Evolutionary conservation across 2,329 filamentous ascomycete genomes (phyloP).

Genomic region (Stemphylium vesicarium): DNA sequence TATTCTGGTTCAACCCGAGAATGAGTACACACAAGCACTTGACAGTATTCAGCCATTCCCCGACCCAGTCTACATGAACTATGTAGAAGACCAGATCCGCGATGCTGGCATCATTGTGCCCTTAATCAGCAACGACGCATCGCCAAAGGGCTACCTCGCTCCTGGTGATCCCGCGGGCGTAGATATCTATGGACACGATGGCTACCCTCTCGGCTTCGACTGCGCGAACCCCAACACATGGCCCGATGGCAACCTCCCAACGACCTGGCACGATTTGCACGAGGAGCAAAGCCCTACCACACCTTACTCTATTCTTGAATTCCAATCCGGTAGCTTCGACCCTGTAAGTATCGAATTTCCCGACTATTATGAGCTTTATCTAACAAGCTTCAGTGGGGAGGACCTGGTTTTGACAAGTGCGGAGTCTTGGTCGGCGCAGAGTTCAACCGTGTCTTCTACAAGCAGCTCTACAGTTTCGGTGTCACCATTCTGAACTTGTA

Average conservation of each 20-base stretch:
- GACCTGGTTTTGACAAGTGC: conserved; percentile 72
- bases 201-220: conserved; percentile 65
- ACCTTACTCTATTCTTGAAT: conserved; percentile 70
- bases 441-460: conserved; percentile 79
- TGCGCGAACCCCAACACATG: conserved; percentile 68
- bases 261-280: conserved; percentile 62
- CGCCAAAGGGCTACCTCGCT: conserved; percentile 65
- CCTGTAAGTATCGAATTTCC: conserved; percentile 42
- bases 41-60: conserved; percentile 63
- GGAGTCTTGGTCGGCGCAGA: conserved; percentile 71
- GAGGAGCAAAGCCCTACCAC: conserved; percentile 67
- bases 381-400: conserved; percentile 64
- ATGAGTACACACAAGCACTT: conserved; percentile 70
- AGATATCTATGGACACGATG: conserved; percentile 72
- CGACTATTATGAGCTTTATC: not conserved
- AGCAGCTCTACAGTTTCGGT: conserved; percentile 72
- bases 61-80: conserved; percentile 71
- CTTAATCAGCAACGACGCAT: conserved; percentile 76
- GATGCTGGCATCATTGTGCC: conserved; percentile 75
- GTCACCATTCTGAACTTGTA: conserved; percentile 75
- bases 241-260: conserved; percentile 64
- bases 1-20: conserved; percentile 81
- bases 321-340: conserved; percentile 75
- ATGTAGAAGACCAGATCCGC: conserved; percentile 71
- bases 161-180: conserved; percentile 65